phyloP scores from a whole-genome alignment of 2,329 filamentous ascomycete genomes.

The Phialemonium atrogriseum region DNA sequence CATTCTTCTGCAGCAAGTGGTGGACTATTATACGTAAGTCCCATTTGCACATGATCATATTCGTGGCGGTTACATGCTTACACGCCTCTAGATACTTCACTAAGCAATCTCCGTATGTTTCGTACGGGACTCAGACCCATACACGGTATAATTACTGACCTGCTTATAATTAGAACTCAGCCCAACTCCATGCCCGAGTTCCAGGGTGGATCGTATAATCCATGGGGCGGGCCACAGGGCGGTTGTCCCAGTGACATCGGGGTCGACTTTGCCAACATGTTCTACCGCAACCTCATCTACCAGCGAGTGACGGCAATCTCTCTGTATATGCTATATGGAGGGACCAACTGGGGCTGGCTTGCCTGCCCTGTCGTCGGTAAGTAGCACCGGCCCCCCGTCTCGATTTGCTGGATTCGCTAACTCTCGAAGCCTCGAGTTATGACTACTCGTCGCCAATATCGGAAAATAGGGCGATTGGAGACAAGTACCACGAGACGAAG shows the following conservation, averaged over 20 bases:
- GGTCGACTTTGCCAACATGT: slow-evolving; percentile 53
- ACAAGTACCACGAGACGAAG: slow-evolving; percentile 57
- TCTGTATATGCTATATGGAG: slow-evolving; percentile 58
- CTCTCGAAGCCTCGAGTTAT: slow-evolving; percentile 41
- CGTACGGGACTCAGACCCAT: neutral
- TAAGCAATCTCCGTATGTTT: slow-evolving; percentile 20
- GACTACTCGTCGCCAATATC: slow-evolving; percentile 56
- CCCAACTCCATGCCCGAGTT: slow-evolving; percentile 51
- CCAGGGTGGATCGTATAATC: slow-evolving; percentile 51
- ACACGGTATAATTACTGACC: neutral
- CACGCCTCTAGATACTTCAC: slow-evolving; percentile 18
- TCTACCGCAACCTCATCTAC: slow-evolving; percentile 54
- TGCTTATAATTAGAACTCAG: slow-evolving; percentile 21
- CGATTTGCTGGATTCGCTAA: neutral
- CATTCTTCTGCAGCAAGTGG: no score
- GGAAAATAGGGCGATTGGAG: slow-evolving; percentile 46
- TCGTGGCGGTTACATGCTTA: neutral
- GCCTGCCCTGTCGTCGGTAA: slow-evolving; percentile 41
- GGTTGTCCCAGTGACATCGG: slow-evolving; percentile 46
- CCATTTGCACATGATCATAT: neutral
- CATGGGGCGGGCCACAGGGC: slow-evolving; percentile 52
- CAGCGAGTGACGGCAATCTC: slow-evolving; percentile 51
- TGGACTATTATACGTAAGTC: slow-evolving; percentile 7
- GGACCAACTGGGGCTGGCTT: slow-evolving; percentile 55
- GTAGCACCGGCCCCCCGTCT: neutral